Percentiles rank a stretch among this genome's conserved stretches.
Evolutionary conservation across 441 rosid genomes (phyloP).

Genomic region (Euphorbia celastroides): DNA sequence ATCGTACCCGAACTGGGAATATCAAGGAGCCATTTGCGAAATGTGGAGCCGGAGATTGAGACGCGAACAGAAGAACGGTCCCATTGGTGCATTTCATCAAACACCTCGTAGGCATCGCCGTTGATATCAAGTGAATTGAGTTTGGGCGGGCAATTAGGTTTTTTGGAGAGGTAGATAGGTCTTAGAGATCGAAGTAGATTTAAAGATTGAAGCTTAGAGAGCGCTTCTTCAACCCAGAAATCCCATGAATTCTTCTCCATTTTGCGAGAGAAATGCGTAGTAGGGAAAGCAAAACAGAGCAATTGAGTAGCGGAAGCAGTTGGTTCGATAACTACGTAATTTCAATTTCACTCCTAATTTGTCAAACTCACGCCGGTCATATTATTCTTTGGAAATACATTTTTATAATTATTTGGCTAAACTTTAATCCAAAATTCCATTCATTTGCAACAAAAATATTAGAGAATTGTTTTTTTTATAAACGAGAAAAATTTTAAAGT

Average conservation of each 20-base stretch:
- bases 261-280: background rate
- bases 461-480: too few relatives aligned
- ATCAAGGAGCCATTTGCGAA: constrained; percentile 65
- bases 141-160: background rate
- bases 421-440: too few relatives aligned
- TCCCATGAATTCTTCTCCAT: constrained; percentile 59
- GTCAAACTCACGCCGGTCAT: too few relatives aligned
- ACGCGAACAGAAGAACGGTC: constrained; percentile 73
- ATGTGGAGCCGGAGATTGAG: constrained; percentile 55
- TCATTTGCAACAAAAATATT: too few relatives aligned
- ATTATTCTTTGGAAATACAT: too few relatives aligned
- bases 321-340: background rate
- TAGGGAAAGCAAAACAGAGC: background rate
- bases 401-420: too few relatives aligned
- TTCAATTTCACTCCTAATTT: too few relatives aligned
- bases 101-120: constrained; percentile 47
- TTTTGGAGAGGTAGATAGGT: constrained; percentile 48
- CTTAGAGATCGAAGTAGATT: constrained; percentile 71
- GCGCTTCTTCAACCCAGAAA: constrained; percentile 62
- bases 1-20: constrained; percentile 60
- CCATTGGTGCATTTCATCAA: constrained; percentile 64
- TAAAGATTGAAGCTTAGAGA: constrained; percentile 52
- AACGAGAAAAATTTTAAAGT: too few relatives aligned
- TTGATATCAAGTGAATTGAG: background rate
- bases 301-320: constrained; percentile 1